These are phyloP conservation scores for Pichia kluyveri DNA, from an alignment of 805 yeast genomes.

Conservation along the genomic window DNA sequence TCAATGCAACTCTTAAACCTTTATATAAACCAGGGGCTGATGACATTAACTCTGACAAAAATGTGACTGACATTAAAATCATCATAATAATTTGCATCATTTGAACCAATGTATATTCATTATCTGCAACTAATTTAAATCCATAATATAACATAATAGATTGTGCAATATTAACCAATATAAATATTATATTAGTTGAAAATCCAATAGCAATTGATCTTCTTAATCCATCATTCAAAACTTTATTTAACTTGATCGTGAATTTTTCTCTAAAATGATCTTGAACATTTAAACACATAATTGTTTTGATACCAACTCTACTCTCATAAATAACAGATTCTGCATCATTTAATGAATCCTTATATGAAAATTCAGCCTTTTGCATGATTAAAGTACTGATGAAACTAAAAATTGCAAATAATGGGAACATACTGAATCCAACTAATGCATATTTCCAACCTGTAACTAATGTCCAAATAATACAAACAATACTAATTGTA, in stretches of 20 bases:
- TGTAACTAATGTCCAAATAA: constrained; percentile 63
- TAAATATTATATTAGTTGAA: constrained; percentile 51
- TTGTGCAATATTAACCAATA: constrained; percentile 53
- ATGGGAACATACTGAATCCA: constrained; percentile 68
- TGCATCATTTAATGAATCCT: constrained; percentile 40
- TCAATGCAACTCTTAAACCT: constrained; percentile 66
- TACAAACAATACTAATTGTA: constrained; percentile 48
- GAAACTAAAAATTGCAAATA: constrained; percentile 41
- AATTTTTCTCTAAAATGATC: constrained; percentile 36
- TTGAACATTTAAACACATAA: constrained; percentile 48
- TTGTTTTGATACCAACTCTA: constrained; percentile 51
- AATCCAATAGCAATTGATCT: constrained; percentile 59
- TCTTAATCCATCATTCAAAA: constrained; percentile 33
- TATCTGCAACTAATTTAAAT: constrained; percentile 51
- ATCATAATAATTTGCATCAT: constrained; percentile 65
- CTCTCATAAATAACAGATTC: constrained; percentile 48
- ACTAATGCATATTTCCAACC: constrained; percentile 89
- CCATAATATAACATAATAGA: constrained; percentile 77
- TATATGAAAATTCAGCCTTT: constrained; percentile 50
- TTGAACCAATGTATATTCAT: constrained; percentile 45
- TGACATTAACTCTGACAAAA: constrained; percentile 48
- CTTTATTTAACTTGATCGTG: constrained; percentile 16
- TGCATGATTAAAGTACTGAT: constrained; percentile 21
- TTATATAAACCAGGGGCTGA: constrained; percentile 74
- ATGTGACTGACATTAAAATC: constrained; percentile 62